Base-by-base conservation (phyloP, 495 filamentous ascomycete species). In the Amorphotheca resinae region DNA sequence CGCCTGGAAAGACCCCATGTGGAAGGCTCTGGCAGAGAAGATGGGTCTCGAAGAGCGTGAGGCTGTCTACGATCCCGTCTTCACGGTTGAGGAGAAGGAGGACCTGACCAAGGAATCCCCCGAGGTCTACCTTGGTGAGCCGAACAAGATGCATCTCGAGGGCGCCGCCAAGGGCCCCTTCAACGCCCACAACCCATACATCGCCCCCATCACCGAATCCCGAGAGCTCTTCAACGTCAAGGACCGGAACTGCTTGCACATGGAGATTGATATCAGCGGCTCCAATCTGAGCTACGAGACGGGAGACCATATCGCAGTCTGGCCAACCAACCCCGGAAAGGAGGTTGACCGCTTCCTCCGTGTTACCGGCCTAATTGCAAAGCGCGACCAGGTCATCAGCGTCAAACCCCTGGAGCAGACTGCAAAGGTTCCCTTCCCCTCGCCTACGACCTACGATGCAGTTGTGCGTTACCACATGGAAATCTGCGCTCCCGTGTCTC, bases 1-100 rank as follows among this genome's bases (percentile, higher is more conserved):
- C 57, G 84, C 91, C 47, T 99, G 91, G 91, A 99, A 99, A 63
- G 91, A 99, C 55, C 87, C 88, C 38, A 99, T 99, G 93, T 99
- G 91, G 91, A 64, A 68, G 46, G 87, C 82, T 42, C 66, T 96
- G 31, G 67, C 79, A 5, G 75, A 84, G 39, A 73, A 80, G 50
- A 82, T 99, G 81, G 72, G 74, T 40, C 69, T 99, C 33, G 82
- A 95, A 62, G 91, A 99, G 63, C 87, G 91, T 37, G 91, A 99
- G 61, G 82, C 91, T 38, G 78, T 88, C 50, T 99, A 99, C 59
- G 91, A 99, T 58, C 84, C 91, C 26, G 78, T 93, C 39, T 96
- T 94, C 56, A 73, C 70, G 46, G 80, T 96, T 48, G 74, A 68
- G 11, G 87, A 95, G 54, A 76, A 82, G 55, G 76, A 84, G 0